Evolutionary conservation across 108 stramenopile genomes (phyloP), one percentile per base, ranked within the genome.

Genomic region (Fistulifera solaris): DNA sequence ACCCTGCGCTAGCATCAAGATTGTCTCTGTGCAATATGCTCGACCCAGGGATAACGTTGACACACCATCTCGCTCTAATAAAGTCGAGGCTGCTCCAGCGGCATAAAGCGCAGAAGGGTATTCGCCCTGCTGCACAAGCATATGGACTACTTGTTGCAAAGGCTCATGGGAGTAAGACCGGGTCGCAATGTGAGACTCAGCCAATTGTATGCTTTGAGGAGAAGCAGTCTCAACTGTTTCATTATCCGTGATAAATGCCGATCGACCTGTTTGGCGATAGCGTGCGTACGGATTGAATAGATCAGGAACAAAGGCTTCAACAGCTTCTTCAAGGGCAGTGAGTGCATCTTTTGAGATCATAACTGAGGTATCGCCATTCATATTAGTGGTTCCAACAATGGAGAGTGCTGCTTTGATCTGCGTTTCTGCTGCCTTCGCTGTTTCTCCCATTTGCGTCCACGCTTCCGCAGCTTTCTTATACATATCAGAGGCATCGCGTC

Each of bases 91-190:
- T 10, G 87, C 92, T 17, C 87, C 87, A 14, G 77, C 59, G 15
- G 83, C 87, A 64, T 93, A 93, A 50, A 93, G 59, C 24, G 92
- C 92, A 5, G 78, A 71, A 18, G 76, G 61, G 53, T 83, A 83
- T 58, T 89, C 81, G 27, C 78, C 61, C 19, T 70, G 46, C 12
- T 62, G 40, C 10, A 81, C 58, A 13, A 87, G 48, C 18, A 78
- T 52, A 28, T 68, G 47, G 0, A 70, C 64, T 19, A 80, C 63
- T 23, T 83, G 65, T 25, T 76, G 66, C 15, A 91, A 11, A 4
- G 79, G 70, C 60, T 91, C 89, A 56, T 91, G 85, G 0, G 89
- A 82, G 61, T 73, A 91, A 19, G 80, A 44, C 19, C 76, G 65
- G 7, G 42, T 63, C 6, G 11, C 16, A 8, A 91, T 72, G 43